phyloP scores from a whole-genome alignment of 495 filamentous ascomycete genomes.

The Penicillium malachiteum region DNA sequence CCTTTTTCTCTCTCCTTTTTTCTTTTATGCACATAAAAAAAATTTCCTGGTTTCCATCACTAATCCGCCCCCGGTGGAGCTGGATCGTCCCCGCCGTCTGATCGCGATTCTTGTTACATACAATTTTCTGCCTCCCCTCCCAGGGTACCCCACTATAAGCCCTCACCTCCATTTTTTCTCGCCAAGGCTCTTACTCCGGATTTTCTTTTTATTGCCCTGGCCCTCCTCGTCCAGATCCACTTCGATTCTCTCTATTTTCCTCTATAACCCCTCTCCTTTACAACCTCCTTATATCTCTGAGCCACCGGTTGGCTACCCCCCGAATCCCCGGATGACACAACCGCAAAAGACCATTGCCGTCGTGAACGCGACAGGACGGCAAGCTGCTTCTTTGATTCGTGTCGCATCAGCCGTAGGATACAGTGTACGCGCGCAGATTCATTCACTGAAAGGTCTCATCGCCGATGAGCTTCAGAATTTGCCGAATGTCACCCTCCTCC shows the following conservation, averaged over 20 bases:
- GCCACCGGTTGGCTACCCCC: constrained; percentile 3
- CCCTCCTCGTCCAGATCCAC: constrained; percentile 7
- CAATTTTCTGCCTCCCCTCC: constrained; percentile 21
- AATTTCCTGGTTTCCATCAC: constrained; percentile 23
- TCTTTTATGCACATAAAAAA: background rate
- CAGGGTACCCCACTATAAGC: constrained; percentile 32
- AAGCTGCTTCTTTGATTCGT: constrained; percentile 89
- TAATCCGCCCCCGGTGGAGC: constrained; percentile 21
- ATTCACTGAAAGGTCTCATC: constrained; percentile 76
- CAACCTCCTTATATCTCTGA: background rate
- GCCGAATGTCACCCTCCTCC: constrained; percentile 79
- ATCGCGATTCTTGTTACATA: constrained; percentile 30
- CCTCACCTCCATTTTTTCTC: constrained; percentile 25
- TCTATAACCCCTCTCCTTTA: constrained; percentile 5
- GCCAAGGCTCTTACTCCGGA: constrained; percentile 31
- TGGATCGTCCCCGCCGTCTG: constrained; percentile 17
- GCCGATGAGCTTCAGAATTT: constrained; percentile 77
- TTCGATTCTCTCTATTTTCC: constrained; percentile 7
- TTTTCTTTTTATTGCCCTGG: constrained; percentile 22
- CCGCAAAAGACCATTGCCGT: constrained; percentile 78
- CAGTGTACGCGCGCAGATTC: constrained; percentile 83
- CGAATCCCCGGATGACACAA: constrained; percentile 41
- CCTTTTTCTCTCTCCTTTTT: background rate
- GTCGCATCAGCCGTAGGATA: constrained; percentile 91
- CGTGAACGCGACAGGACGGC: constrained; percentile 88